These are phyloP conservation scores for Telopea speciosissima DNA, from an alignment of 177 flowering plant genomes.

Conservation along the genomic window DNA sequence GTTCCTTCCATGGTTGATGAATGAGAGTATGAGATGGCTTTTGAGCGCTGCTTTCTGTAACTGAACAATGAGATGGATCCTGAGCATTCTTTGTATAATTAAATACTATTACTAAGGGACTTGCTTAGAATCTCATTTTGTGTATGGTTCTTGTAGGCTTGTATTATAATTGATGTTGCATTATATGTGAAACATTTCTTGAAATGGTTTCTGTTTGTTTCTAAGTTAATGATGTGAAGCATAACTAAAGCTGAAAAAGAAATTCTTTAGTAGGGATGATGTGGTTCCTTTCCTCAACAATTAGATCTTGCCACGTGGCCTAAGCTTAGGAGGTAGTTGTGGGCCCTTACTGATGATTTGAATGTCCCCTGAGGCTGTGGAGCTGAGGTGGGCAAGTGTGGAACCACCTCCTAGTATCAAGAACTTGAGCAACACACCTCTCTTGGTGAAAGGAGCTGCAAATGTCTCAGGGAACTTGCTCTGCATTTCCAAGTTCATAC, in stretches of 20 bases:
- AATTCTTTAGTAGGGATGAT: no score
- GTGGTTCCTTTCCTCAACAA: background rate
- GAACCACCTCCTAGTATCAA: constrained; percentile 86
- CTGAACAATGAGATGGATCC: no score
- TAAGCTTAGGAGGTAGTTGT: constrained; percentile 92
- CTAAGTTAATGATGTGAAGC: no score
- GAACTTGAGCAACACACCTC: constrained; percentile 94
- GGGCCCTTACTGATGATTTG: constrained; percentile 94
- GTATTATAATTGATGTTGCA: no score
- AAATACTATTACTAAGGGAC: background rate
- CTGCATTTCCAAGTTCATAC: constrained; percentile 36
- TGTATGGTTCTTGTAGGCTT: no score
- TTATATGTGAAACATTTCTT: no score
- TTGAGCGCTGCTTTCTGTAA: no score
- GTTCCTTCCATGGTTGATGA: no score
- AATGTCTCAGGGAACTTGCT: constrained; percentile 99
- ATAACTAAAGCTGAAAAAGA: background rate
- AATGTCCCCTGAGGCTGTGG: constrained; percentile 67
- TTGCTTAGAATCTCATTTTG: background rate
- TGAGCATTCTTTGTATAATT: no score
- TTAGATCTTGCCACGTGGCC: constrained; percentile 93
- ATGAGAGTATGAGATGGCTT: no score
- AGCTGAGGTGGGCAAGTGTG: constrained; percentile 62
- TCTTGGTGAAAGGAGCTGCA: constrained; percentile 97
- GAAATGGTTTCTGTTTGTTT: no score